Conservation (phyloP, 306 rosid species). For the Fragaria vesca region DNA sequence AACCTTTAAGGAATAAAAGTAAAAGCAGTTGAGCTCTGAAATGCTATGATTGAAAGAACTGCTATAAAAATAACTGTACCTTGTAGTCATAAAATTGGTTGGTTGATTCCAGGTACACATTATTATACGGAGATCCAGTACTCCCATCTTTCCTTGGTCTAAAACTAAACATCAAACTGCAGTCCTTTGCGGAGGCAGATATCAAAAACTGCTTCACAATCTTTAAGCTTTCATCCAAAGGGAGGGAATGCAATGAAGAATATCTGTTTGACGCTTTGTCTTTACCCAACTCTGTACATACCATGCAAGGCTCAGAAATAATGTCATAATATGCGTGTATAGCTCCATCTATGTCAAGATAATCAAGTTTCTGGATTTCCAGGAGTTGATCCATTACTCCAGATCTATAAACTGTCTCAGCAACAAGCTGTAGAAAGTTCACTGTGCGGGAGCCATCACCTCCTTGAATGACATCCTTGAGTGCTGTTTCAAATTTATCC, state of each 20-base stretch:
- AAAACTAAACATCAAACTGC: conserved; percentile 86
- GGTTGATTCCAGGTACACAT: conserved; percentile 54
- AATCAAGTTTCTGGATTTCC: conserved; percentile 79
- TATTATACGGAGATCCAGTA: conserved; percentile 41
- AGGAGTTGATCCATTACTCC: conserved; percentile 72
- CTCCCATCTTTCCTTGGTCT: conserved; percentile 52
- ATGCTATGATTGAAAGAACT: background rate
- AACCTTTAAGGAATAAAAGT: background rate
- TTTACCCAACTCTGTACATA: conserved; percentile 56
- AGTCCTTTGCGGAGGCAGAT: conserved; percentile 90
- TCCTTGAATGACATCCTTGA: conserved; percentile 56
- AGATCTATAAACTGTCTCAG: conserved; percentile 60
- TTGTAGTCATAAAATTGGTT: conserved; percentile 73
- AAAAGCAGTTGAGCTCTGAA: background rate
- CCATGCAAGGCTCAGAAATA: conserved; percentile 60
- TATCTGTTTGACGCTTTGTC: conserved; percentile 41
- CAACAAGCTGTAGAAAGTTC: conserved; percentile 64
- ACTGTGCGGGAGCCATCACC: conserved; percentile 52
- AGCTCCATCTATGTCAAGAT: conserved; percentile 88
- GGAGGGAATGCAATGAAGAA: conserved; percentile 67
- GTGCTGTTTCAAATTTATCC: conserved; percentile 79
- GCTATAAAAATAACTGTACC: conserved; percentile 42
- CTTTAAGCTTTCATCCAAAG: conserved; percentile 76
- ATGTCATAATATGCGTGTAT: conserved; percentile 85
- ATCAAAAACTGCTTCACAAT: conserved; percentile 70